A percentile compares a stretch with the other conserved stretches of the same genome.
Evolutionary conservation across 768 basidiomycete species (phyloP).

Genomic region (Artomyces pyxidatus): DNA sequence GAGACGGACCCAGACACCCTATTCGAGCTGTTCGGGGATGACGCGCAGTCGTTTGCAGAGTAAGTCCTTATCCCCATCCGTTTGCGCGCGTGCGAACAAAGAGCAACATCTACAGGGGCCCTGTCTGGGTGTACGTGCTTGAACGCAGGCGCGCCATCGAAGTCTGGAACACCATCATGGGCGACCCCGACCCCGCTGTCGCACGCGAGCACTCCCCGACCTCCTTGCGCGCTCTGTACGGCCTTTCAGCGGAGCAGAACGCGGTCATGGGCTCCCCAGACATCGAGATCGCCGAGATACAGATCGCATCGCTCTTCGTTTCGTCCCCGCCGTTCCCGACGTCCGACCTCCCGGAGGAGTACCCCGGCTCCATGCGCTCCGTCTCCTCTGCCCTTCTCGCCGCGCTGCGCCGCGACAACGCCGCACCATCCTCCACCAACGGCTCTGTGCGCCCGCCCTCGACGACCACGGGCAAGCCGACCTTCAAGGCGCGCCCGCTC

Average conservation of each 20-base stretch:
- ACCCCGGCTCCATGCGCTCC: constrained; percentile 32
- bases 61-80: constrained; percentile 32
- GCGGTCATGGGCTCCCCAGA: constrained; percentile 69
- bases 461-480: constrained; percentile 32
- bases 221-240: constrained; percentile 68
- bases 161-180: constrained; percentile 74
- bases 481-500: constrained; percentile 61
- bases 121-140: constrained; percentile 89
- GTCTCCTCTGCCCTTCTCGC: constrained; percentile 41
- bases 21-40: constrained; percentile 74
- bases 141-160: constrained; percentile 76
- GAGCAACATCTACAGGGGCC: constrained; percentile 49
- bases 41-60: constrained; percentile 68
- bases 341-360: constrained; percentile 48
- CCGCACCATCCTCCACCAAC: constrained; percentile 25
- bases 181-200: constrained; percentile 49
- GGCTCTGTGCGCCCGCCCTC: constrained; percentile 35
- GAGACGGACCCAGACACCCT: constrained; percentile 76
- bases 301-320: constrained; percentile 70
- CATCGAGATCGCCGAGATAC: constrained; percentile 61
- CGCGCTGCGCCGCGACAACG: constrained; percentile 28
- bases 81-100: too few species aligned
- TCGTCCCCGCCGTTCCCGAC: constrained; percentile 78
- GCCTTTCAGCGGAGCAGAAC: constrained; percentile 45
- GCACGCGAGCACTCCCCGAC: constrained; percentile 48